These are phyloP conservation scores for Pichia deserticola DNA, from an alignment of 805 yeast species.

Conservation along the genomic window DNA sequence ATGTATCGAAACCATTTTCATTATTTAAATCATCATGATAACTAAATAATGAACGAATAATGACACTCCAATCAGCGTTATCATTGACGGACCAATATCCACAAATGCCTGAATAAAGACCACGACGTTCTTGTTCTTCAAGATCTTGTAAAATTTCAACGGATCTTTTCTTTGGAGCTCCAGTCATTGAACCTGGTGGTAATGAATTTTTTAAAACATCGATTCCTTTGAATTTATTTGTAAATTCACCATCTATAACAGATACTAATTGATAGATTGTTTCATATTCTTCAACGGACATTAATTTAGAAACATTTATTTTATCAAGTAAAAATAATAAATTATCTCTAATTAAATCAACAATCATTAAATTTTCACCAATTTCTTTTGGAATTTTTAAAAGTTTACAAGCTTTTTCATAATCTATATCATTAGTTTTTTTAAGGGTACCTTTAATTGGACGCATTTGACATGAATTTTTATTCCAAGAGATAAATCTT, in stretches of 20 bases:
- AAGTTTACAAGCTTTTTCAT: constrained; percentile 53
- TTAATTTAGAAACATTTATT: constrained; percentile 70
- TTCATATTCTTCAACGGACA: constrained; percentile 88
- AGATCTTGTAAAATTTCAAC: constrained; percentile 68
- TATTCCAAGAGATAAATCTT: constrained; percentile 77
- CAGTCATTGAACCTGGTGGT: constrained; percentile 99
- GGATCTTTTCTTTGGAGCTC: constrained; percentile 94
- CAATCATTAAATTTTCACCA: constrained; percentile 96
- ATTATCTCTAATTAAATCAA: constrained; percentile 91
- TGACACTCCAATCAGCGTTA: constrained; percentile 92
- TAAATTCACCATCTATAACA: constrained; percentile 64
- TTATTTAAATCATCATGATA: constrained; percentile 41
- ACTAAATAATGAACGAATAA: constrained; percentile 74
- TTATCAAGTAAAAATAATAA: constrained; percentile 55
- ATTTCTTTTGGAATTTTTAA: constrained; percentile 83
- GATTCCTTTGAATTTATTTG: constrained; percentile 48
- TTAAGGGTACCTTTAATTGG: constrained; percentile 96
- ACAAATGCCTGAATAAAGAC: constrained; percentile 87
- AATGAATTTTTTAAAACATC: constrained; percentile 72
- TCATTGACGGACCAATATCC: constrained; percentile 92
- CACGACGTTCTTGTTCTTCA: constrained; percentile 57
- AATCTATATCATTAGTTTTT: constrained; percentile 47
- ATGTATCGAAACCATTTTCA: constrained; percentile 27
- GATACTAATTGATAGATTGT: constrained; percentile 90
- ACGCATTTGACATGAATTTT: constrained; percentile 60